These are phyloP conservation scores for Aciculosporium take DNA, from an alignment of 2,329 filamentous ascomycete genomes.

Conservation along the genomic window DNA sequence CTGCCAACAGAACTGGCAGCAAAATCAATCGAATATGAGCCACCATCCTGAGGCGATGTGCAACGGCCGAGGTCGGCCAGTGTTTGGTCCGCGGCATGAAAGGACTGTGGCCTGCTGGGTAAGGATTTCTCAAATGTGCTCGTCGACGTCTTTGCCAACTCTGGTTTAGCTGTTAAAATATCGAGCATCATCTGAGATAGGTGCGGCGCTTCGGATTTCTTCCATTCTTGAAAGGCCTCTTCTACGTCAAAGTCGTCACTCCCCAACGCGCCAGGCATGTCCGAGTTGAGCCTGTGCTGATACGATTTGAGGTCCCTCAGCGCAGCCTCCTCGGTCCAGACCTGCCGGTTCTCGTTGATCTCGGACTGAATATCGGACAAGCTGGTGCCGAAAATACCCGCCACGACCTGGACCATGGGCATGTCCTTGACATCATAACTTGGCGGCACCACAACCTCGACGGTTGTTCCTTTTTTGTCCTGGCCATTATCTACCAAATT, in stretches of 20 bases:
- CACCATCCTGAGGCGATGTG: slow-evolving; percentile 31
- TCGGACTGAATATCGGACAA: slow-evolving; percentile 73
- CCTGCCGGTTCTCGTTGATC: slow-evolving; percentile 63
- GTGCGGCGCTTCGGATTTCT: slow-evolving; percentile 73
- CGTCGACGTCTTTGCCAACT: slow-evolving; percentile 64
- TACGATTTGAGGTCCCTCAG: slow-evolving; percentile 87
- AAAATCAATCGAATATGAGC: slow-evolving; percentile 42
- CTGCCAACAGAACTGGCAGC: slow-evolving; percentile 50
- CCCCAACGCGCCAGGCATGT: slow-evolving; percentile 61
- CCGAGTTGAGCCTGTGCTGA: slow-evolving; percentile 72
- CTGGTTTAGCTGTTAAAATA: slow-evolving; percentile 73
- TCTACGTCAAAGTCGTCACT: slow-evolving; percentile 82
- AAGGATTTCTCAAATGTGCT: slow-evolving; percentile 42
- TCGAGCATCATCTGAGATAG: slow-evolving; percentile 88
- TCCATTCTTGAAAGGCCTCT: slow-evolving; percentile 81
- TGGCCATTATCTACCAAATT: slow-evolving; percentile 42
- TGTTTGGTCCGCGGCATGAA: slow-evolving; percentile 33
- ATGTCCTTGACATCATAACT: slow-evolving; percentile 95
- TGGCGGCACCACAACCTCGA: slow-evolving; percentile 71
- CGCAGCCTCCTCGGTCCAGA: slow-evolving; percentile 87
- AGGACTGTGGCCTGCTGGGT: slow-evolving; percentile 33
- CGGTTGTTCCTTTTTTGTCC: slow-evolving; percentile 31
- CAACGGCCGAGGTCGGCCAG: slow-evolving; percentile 39
- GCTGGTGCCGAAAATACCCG: slow-evolving; percentile 69
- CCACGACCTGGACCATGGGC: slow-evolving; percentile 79